Percentiles rank a stretch among this genome's conserved stretches.
Conservation (phyloP, 257 asterid genomes). For the Solanum appendiculatum region DNA sequence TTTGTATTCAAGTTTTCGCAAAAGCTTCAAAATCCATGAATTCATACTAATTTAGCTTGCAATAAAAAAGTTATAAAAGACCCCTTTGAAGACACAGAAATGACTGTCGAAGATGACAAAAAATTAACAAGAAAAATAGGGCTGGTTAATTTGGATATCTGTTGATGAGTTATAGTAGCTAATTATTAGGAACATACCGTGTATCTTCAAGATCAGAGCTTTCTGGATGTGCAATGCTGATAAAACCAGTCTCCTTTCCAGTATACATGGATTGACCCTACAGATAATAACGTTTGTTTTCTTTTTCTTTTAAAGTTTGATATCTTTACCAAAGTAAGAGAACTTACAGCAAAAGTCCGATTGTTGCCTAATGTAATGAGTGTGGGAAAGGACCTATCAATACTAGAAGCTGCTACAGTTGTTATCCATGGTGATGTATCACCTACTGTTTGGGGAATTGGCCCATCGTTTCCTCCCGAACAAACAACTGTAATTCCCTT, state of each 20-base stretch:
- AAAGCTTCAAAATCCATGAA: slow-evolving; percentile 5
- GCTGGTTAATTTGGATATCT: background rate
- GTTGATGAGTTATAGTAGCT: no score
- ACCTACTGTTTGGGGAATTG: slow-evolving; percentile 7
- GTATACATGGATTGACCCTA: slow-evolving; percentile 25
- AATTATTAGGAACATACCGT: background rate
- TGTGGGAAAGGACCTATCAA: slow-evolving; percentile 23
- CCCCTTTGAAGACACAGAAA: no score
- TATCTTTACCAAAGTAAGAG: background rate
- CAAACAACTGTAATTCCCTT: slow-evolving; percentile 27
- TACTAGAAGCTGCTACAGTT: slow-evolving; percentile 26
- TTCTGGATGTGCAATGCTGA: background rate
- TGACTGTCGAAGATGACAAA: background rate
- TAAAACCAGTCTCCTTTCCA: slow-evolving; percentile 16
- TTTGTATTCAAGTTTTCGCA: slow-evolving; percentile 14
- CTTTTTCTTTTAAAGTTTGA: background rate
- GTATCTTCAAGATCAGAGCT: background rate
- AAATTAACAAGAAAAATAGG: background rate
- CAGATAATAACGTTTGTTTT: background rate
- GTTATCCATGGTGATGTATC: slow-evolving; percentile 31
- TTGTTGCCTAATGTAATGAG: slow-evolving; percentile 22
- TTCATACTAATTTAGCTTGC: background rate
- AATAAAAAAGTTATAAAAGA: background rate
- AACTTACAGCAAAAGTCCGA: slow-evolving; percentile 5
- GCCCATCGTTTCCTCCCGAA: slow-evolving; percentile 27